Base-by-base conservation (phyloP, 2,329 filamentous ascomycete species). In the Fusarium sp. region DNA sequence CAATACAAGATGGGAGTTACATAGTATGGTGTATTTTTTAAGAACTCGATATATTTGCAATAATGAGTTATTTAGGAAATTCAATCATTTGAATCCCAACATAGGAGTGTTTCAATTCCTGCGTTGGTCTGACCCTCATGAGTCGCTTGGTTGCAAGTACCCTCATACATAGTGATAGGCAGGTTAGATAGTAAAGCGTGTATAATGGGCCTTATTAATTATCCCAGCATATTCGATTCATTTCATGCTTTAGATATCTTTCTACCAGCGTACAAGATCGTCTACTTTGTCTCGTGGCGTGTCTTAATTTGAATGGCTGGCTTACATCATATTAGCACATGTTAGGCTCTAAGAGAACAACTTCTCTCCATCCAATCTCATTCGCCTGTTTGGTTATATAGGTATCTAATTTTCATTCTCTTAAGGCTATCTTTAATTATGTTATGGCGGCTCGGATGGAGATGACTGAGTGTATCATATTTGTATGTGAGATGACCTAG, bases 81-180 rank as follows among this genome's bases (percentile, higher is more conserved):
- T 0, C 1, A 17, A n/a, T 29, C 2, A 3, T 29, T n/a, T 29
- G 8, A n/a, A 10, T 4, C 9, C n/a, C 8, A 6, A 7, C 27
- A 10, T 7, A 31, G 6, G 3, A 3, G 22, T 7, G 6, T n/a
- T 27, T 20, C 6, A n/a, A 29, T 51, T 31, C 27, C 8, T n/a
- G 46, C 6, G 3, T n/a, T 29, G 3, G 27, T 2, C 27, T 51
- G 17, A 14, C 10, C 10, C 6, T 20, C 10, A 12, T 27, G 1
- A 31, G 46, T 14, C 3, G 2, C 4, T 2, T 12, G 12, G 10
- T 29, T 31, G 3, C 5, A 46, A 31, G 9, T n/a, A 4, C 6
- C n/a, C 16, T 11, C 9, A n/a, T n/a, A 29, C 3, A 11, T 6
- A 12, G 5, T 29, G n/a, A 2, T 3, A 12, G 14, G 16, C 3